Base-by-base conservation (phyloP, 164 flowering plant species). In the Chimonanthus salicifolius region DNA sequence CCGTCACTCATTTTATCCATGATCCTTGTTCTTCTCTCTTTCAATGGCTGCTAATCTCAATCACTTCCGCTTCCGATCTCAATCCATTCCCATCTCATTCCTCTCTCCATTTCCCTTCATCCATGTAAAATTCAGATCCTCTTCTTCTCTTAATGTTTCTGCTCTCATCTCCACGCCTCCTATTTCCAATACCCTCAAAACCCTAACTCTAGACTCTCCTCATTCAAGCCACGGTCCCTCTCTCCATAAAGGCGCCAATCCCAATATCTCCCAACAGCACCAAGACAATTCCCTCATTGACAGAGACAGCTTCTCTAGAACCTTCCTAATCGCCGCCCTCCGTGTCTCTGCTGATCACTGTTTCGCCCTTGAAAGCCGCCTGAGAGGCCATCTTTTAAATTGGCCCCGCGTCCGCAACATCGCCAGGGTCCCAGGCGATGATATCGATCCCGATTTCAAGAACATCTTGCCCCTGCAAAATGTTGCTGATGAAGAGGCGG, bases 351-450 rank as follows among this genome's bases (percentile, higher is more conserved):
- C 98, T 0, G 87, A 82, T 62, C 84, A 84, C 60, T 92, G 98
- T 72, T 86, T 75, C 67, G 78, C 86, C 46, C 85, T 95, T 4
- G 99, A 95, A 74, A 85, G 73, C 72, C 89, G 92, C 13, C 81
- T 95, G 58, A 78, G 98, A 10, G 98, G 98, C 47, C 98, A 93
- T 78, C 87, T 95, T 7, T 77, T 95, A 73, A 95, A 95, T 78
- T 93, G 99, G 99, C 97, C 99, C 5, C 86, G 99, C 6, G 75
- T 95, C 50, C 85, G 87, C n/a, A 95, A 95, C 82, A 80, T 93
- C 21, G 97, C 95, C 16, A 81, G 98, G 68, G 98, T 93, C 64
- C 87, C 89, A 1, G 97, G 97, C 0, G 98, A 93, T 20, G 98
- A 95, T 21, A 75, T 93, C 46, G 97, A 93, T 2, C 82, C 80